Percentiles rank a stretch among this genome's conserved stretches.
Evolutionary conservation across 371 early-diverging fungal species (phyloP).

Genomic region (Mortierella sp.): DNA sequence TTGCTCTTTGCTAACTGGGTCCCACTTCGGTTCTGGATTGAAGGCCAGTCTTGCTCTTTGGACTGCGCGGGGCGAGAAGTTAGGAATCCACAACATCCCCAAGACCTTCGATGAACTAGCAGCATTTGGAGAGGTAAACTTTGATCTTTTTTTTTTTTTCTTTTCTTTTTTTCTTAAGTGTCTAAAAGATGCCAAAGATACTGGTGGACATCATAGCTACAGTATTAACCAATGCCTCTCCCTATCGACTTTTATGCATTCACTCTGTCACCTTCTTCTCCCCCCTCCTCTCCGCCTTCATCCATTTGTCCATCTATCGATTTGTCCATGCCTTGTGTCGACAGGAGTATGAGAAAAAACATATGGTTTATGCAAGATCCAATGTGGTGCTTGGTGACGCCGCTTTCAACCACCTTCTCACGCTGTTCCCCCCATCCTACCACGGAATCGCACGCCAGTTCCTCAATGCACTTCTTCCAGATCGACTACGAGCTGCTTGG

Average conservation of each 20-base stretch:
- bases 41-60: slow-evolving; percentile 48
- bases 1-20: slow-evolving; percentile 16
- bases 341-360: too few relatives aligned
- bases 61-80: slow-evolving; percentile 53
- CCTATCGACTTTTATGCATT: too few relatives aligned
- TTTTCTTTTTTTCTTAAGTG: too few relatives aligned
- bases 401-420: too few relatives aligned
- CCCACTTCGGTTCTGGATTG: slow-evolving; percentile 34
- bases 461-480: too few relatives aligned
- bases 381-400: too few relatives aligned
- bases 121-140: slow-evolving; percentile 51
- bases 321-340: slow-evolving; percentile 30
- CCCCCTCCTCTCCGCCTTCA: slow-evolving; percentile 31
- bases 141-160: not conserved
- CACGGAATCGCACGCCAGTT: slow-evolving; percentile 3
- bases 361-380: too few relatives aligned
- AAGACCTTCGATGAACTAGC: slow-evolving; percentile 53
- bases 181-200: too few relatives aligned
- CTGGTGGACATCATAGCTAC: too few relatives aligned
- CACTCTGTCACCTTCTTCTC: slow-evolving; percentile 52
- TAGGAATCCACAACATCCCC: slow-evolving; percentile 65
- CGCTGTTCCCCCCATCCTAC: slow-evolving; percentile 31
- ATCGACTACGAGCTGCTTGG: too few relatives aligned
- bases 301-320: slow-evolving; percentile 31
- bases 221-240: too few relatives aligned